Evolutionary conservation across 148 eudicot genomes (phyloP), one percentile per base, ranked within the genome.

Genomic region (Cornus florida): DNA sequence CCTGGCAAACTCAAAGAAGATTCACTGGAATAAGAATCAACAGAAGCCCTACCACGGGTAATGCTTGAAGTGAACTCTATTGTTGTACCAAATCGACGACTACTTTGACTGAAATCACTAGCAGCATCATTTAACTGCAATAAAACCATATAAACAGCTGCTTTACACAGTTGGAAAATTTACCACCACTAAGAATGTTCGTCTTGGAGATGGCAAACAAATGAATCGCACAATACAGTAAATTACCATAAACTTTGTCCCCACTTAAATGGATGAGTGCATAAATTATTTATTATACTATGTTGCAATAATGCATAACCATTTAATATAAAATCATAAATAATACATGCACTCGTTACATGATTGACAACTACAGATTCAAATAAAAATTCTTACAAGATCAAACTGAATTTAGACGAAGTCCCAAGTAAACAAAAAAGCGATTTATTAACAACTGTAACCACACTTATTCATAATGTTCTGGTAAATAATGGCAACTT

Each of bases 31-130:
- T 78, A 67, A 28, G 32, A 86, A 86, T 92, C 93, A 64, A 78
- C 46, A 38, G 93, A 94, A 60, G 73, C 39, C 73, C 92, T 85
- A 73, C 85, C 86, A 48, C 89, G 88, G 57, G 86, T 12, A 62
- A 84, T 67, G 82, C 85, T 87, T 16, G 91, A 76, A 17, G 88
- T 69, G 33, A 76, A 73, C 9, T 94, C 98, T 86, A 94, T 72
- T 48, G 86, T 69, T 64, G 88, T 69, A 65, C 80, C 85, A 59
- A 80, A 89, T 32, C 87, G 80, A 83, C 87, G 90, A n/a, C 74
- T 80, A 70, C 48, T 76, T 23, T 84, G 85, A 82, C 74, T 35
- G 70, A 69, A 70, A 70, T 89, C 92, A 79, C 75, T 67, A 66
- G 68, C 83, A 81, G 81, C 83, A 71, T 67, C 83, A 39, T 79